phyloP scores from a whole-genome alignment of 768 basidiomycete genomes.

The Tremella yokohamensis region DNA sequence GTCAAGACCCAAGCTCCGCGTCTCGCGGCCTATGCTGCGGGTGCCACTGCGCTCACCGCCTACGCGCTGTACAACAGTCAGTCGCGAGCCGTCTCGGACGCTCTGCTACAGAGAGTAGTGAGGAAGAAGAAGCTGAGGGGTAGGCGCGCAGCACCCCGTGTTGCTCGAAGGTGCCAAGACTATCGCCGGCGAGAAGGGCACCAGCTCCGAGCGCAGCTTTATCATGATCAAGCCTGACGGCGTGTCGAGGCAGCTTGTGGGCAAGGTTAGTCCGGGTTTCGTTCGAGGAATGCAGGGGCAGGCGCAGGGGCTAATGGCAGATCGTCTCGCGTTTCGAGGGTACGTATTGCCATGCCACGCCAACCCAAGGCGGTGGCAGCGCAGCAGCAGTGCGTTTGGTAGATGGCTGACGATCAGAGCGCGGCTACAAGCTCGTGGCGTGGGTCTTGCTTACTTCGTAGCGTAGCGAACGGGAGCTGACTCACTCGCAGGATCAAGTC shows the following conservation, averaged over 20 bases:
- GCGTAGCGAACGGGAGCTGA: slow-evolving; percentile 5
- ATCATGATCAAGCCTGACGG: slow-evolving; percentile 50
- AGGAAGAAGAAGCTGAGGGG: neutral
- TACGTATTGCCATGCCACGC: slow-evolving; percentile 5
- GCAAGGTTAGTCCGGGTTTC: slow-evolving; percentile 28
- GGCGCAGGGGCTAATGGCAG: slow-evolving; percentile 9
- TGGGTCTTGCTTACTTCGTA: slow-evolving; percentile 10
- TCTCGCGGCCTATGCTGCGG: slow-evolving; percentile 22
- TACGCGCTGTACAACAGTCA: slow-evolving; percentile 37
- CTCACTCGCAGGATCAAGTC: slow-evolving; percentile 39
- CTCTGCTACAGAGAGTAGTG: neutral
- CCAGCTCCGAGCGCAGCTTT: slow-evolving; percentile 40
- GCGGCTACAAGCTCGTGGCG: slow-evolving; percentile 48
- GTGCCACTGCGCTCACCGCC: slow-evolving; percentile 28
- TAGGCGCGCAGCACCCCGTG: slow-evolving; percentile 19
- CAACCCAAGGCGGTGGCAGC: neutral
- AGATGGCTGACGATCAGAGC: slow-evolving; percentile 22
- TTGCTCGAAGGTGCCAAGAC: slow-evolving; percentile 41
- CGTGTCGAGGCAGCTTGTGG: slow-evolving; percentile 44
- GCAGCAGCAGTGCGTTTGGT: too few species aligned
- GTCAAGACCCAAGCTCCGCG: slow-evolving; percentile 23
- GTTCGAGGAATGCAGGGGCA: too few species aligned
- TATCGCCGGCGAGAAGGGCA: slow-evolving; percentile 46
- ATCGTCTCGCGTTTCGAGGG: slow-evolving; percentile 45
- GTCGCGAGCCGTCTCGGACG: slow-evolving; percentile 1